Base-by-base conservation (phyloP, 208 protist genomes). In the Trypanosoma congolense region DNA sequence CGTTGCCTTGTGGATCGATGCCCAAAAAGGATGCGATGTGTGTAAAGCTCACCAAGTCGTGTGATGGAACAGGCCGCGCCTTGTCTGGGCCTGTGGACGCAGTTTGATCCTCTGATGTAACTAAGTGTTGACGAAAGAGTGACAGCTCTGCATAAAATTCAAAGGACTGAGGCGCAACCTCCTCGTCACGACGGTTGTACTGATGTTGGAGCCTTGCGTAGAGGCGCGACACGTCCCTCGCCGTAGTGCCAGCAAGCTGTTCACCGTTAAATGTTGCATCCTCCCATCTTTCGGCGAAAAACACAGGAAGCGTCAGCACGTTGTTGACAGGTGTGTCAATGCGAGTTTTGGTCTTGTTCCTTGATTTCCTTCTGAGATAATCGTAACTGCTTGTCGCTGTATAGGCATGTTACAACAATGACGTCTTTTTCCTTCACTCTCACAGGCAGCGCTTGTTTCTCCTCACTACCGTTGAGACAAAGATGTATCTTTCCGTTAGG, bases 121-220 rank as follows among this genome's bases (percentile, higher is more conserved):
- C 41, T 4, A 79, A 57, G 4, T 38, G 72, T 58, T 91, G 70
- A 36, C 65, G 54, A 56, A 91, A 94, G 25, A 77, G 44, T 45
- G 87, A 84, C 25, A 94, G 64, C 69, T 94, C 87, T 9, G 65
- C 72, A 65, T 91, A 94, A 59, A 94, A 94, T 47, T 87, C 80
- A 46, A 76, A 77, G 2, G 58, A 68, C 48, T 83, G 72, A 4
- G 76, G 47, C 29, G 53, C 40, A n/a, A 71, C 60, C 22, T 44
- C 56, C 22, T 46, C 56, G 16, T 73, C 61, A 5, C 41, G 38
- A 30, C 44, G 24, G 42, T 61, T 21, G 0, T 68, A 69, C 31
- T 64, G 50, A 24, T 73, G 38, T 35, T 76, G 50, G 30, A 86
- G 55, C 38, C 69, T 66, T 35, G 70, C 60, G 66, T 83, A 88